phyloP scores from a whole-genome alignment of 2,329 filamentous ascomycete genomes.

The Tolypocladium inflatum region DNA sequence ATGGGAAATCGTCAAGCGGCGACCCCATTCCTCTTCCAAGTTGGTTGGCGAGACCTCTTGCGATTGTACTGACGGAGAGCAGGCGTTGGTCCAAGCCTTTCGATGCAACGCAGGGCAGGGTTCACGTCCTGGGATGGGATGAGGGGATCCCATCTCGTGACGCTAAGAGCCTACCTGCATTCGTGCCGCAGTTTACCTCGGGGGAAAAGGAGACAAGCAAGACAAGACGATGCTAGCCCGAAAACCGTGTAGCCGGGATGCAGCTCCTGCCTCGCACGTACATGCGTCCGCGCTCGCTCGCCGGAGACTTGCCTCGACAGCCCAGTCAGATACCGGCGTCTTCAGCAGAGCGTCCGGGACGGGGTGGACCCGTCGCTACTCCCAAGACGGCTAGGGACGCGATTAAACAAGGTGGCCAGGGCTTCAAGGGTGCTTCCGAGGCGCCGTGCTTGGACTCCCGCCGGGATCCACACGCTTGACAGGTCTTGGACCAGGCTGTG shows the following conservation, averaged over 20 bases:
- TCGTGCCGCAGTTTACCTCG: background rate
- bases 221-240: constrained; percentile 1
- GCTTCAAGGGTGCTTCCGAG: constrained; percentile 12
- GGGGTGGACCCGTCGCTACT: background rate
- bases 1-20: constrained; percentile 2
- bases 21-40: constrained; percentile 1
- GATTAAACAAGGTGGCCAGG: constrained; percentile 4
- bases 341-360: background rate
- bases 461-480: constrained; percentile 9
- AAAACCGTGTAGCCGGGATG: constrained; percentile 3
- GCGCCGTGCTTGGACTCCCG: constrained; percentile 13
- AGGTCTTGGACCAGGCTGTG: background rate
- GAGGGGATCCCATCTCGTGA: constrained; percentile 3
- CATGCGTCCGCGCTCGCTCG: background rate
- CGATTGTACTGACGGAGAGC: constrained; percentile 1
- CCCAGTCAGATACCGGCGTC: background rate
- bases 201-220: background rate
- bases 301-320: background rate
- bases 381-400: constrained; percentile 1
- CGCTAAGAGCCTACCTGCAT: constrained; percentile 3
- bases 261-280: background rate
- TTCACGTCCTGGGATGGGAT: constrained; percentile 3
- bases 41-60: constrained; percentile 1
- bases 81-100: constrained; percentile 6
- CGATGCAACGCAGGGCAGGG: constrained; percentile 7